Percentiles rank a stretch among this genome's conserved stretches.
Conservation (phyloP, 2,329 filamentous ascomycete species). For the Fusarium denticulatum region DNA sequence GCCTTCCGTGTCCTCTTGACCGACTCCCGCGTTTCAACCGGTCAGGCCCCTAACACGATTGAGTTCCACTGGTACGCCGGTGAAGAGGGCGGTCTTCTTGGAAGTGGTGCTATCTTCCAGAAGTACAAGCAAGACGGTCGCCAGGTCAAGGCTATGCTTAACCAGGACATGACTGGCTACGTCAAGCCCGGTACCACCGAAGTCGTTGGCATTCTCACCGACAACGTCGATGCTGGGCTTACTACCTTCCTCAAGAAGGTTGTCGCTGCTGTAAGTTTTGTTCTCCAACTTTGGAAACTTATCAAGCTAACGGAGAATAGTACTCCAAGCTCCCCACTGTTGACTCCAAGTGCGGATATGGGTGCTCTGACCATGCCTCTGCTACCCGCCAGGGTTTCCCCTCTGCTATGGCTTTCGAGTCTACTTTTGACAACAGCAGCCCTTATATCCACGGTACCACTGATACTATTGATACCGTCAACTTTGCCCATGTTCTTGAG, state of each 20-base stretch:
- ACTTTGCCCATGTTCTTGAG: slow-evolving; percentile 72
- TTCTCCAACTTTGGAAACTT: fast-evolving
- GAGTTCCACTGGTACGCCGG: slow-evolving; percentile 91
- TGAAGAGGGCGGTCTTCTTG: slow-evolving; percentile 82
- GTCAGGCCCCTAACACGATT: slow-evolving; percentile 74
- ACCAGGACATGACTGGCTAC: slow-evolving; percentile 58
- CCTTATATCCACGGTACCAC: slow-evolving; percentile 78
- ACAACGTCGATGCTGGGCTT: slow-evolving; percentile 50
- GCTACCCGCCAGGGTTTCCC: slow-evolving; percentile 74
- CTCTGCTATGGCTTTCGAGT: slow-evolving; percentile 72
- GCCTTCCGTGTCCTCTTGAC: slow-evolving; percentile 76
- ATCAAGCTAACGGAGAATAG: neutral
- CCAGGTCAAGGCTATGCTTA: slow-evolving; percentile 54
- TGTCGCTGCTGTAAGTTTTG: slow-evolving; percentile 40
- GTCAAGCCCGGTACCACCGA: slow-evolving; percentile 43
- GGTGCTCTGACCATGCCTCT: slow-evolving; percentile 70
- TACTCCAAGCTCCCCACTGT: slow-evolving; percentile 55
- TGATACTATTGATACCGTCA: slow-evolving; percentile 76
- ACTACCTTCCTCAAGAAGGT: slow-evolving; percentile 52
- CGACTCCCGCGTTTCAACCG: slow-evolving; percentile 68
- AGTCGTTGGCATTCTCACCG: slow-evolving; percentile 52
- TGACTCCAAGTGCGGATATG: slow-evolving; percentile 63
- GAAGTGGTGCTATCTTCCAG: slow-evolving; percentile 66
- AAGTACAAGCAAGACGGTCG: slow-evolving; percentile 47
- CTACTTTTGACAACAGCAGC: slow-evolving; percentile 68